A percentile compares a stretch with the other conserved stretches of the same genome.
Evolutionary conservation across 192 early-diverging fungal genomes (phyloP).

Genomic region (Coemansia umbellata): DNA sequence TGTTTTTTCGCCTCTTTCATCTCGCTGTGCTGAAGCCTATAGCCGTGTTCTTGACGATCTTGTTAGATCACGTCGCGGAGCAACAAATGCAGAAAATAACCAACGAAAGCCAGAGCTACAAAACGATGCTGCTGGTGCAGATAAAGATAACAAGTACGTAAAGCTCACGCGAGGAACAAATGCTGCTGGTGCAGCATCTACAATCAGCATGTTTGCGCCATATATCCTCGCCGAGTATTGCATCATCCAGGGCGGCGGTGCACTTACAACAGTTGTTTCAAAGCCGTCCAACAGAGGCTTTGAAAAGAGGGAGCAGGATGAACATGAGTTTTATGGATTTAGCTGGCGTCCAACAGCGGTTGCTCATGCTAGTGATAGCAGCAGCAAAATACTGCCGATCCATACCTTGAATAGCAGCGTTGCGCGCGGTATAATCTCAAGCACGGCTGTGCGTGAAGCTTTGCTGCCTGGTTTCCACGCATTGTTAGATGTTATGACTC

Average conservation of each 20-base stretch:
- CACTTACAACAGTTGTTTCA: not conserved
- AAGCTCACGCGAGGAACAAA: conserved; percentile 37
- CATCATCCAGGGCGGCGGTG: conserved; percentile 40
- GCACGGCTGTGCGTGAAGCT: conserved; percentile 33
- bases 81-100: not conserved
- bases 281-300: not conserved
- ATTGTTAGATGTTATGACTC: conserved; percentile 31
- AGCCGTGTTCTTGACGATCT: conserved; percentile 28
- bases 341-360: conserved; percentile 31
- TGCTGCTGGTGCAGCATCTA: conserved; percentile 22
- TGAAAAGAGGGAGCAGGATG: not conserved
- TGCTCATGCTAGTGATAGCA: not conserved
- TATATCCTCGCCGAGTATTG: conserved; percentile 47
- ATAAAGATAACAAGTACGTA: conserved; percentile 10
- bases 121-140: not conserved
- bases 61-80: conserved; percentile 11
- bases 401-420: not conserved
- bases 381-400: not conserved
- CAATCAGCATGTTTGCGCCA: conserved; percentile 24
- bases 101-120: not conserved
- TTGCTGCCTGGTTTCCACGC: conserved; percentile 44
- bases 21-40: conserved; percentile 37
- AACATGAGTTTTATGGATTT: conserved; percentile 18
- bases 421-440: conserved; percentile 8
- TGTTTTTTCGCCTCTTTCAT: conserved; percentile 25